These are phyloP conservation scores for Panaeolus papilionaceus DNA, from an alignment of 768 basidiomycete species.

Conservation along the genomic window DNA sequence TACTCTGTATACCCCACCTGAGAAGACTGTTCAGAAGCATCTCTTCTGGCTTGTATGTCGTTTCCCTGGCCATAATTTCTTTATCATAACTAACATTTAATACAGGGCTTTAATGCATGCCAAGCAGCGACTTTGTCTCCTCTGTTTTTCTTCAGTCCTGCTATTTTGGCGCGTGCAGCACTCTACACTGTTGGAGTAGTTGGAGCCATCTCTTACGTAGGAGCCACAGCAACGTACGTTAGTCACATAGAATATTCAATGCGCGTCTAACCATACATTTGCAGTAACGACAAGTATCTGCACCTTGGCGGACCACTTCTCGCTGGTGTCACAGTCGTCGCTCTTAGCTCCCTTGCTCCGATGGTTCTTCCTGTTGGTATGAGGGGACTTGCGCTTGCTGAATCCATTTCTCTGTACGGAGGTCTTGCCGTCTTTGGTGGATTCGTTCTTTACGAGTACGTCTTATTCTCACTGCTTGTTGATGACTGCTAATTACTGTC, in stretches of 20 bases:
- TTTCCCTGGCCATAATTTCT: background rate
- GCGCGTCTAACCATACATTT: background rate
- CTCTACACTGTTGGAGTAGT: slow-evolving; percentile 88
- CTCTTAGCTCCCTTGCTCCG: slow-evolving; percentile 85
- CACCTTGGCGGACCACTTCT: slow-evolving; percentile 89
- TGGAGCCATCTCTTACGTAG: slow-evolving; percentile 86
- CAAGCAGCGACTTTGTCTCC: slow-evolving; percentile 89
- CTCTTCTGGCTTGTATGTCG: slow-evolving; percentile 75
- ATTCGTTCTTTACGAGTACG: slow-evolving; percentile 85
- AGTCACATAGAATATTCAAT: background rate
- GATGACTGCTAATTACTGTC: slow-evolving; percentile 18
- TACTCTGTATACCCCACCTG: slow-evolving; percentile 78
- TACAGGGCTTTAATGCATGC: slow-evolving; percentile 81
- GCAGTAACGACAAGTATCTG: slow-evolving; percentile 79
- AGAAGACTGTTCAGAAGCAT: slow-evolving; percentile 79
- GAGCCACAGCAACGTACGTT: slow-evolving; percentile 80
- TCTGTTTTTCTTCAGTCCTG: slow-evolving; percentile 88
- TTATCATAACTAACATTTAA: background rate
- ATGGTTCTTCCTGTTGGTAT: slow-evolving; percentile 88
- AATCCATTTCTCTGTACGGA: slow-evolving; percentile 84
- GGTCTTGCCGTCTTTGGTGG: slow-evolving; percentile 89
- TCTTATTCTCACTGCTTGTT: background rate
- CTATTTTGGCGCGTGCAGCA: slow-evolving; percentile 84
- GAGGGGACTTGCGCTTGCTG: slow-evolving; percentile 75
- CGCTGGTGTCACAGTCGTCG: slow-evolving; percentile 89